Conservation (phyloP, 2,329 filamentous ascomycete genomes). For the Verticillium zaregamsianum region DNA sequence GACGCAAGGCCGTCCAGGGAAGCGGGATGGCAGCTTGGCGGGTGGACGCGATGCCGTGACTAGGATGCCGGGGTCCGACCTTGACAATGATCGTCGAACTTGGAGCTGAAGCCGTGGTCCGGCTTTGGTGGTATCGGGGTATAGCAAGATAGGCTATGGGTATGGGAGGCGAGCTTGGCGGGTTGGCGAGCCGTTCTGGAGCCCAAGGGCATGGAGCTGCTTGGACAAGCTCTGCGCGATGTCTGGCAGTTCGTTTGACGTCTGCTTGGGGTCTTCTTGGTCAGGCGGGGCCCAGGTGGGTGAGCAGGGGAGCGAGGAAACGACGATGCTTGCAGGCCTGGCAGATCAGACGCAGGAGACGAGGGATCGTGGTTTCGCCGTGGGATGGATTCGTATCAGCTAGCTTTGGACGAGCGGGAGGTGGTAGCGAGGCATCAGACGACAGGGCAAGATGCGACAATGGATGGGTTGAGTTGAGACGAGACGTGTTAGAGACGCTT, state of each 20-base stretch:
- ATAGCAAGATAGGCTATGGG: not conserved
- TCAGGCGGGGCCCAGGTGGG: conserved; percentile 5
- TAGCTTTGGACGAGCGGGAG: conserved; percentile 11
- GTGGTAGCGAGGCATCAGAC: conserved; percentile 19
- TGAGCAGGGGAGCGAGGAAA: conserved; percentile 9
- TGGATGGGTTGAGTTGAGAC: conserved; percentile 35
- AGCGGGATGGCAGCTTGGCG: conserved; percentile 7
- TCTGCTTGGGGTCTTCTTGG: conserved; percentile 4
- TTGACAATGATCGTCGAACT: not conserved
- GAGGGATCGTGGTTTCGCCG: conserved; percentile 34
- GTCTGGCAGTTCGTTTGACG: conserved; percentile 11
- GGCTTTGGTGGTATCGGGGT: not conserved
- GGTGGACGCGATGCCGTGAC: conserved; percentile 8
- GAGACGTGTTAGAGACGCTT: conserved; percentile 39
- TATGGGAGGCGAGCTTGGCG: not conserved
- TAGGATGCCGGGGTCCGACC: conserved; percentile 5
- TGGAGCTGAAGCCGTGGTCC: not conserved
- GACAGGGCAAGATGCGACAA: conserved; percentile 20
- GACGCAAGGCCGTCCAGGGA: conserved; percentile 5
- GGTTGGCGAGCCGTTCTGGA: conserved; percentile 22
- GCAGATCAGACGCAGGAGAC: conserved; percentile 41
- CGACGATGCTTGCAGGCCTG: conserved; percentile 6
- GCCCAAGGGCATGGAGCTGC: conserved; percentile 35
- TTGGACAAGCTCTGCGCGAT: conserved; percentile 16
- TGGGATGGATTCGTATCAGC: conserved; percentile 16